These are phyloP conservation scores for Wickerhamiella allomyrinae DNA, from an alignment of 805 yeast genomes.

Conservation along the genomic window DNA sequence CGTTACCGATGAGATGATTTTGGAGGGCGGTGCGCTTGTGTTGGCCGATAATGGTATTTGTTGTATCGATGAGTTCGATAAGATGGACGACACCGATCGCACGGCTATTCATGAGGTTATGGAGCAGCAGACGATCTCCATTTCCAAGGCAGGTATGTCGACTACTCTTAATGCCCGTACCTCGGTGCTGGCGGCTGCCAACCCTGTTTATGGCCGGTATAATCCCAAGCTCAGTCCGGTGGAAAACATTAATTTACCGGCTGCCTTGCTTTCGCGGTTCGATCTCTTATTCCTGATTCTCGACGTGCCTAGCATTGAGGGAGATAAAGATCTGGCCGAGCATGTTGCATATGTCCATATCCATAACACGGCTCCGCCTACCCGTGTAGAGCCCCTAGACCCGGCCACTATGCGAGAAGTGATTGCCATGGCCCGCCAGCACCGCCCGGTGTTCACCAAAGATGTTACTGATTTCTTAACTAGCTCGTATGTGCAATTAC, in stretches of 20 bases:
- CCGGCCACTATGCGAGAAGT: conserved; percentile 73
- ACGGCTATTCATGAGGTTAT: conserved; percentile 98
- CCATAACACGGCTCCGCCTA: conserved; percentile 75
- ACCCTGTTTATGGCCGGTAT: conserved; percentile 90
- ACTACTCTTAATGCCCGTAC: conserved; percentile 93
- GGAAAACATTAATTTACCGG: conserved; percentile 91
- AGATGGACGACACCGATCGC: conserved; percentile 94
- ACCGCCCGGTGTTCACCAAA: conserved; percentile 70
- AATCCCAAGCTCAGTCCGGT: conserved; percentile 81
- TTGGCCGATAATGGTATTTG: conserved; percentile 96
- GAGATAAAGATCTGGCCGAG: conserved; percentile 73
- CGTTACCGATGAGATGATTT: conserved; percentile 95
- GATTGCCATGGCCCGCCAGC: conserved; percentile 70
- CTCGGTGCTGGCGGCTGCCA: conserved; percentile 95
- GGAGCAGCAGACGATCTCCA: conserved; percentile 98
- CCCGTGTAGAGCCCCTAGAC: conserved; percentile 61
- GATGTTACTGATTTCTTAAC: conserved; percentile 80
- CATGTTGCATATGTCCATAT: conserved; percentile 95
- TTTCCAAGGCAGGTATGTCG: conserved; percentile 94
- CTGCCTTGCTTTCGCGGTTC: conserved; percentile 88
- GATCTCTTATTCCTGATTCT: conserved; percentile 77
- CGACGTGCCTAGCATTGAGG: conserved; percentile 67
- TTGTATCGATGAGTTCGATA: conserved; percentile 97
- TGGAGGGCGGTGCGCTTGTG: conserved; percentile 97
- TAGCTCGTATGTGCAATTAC: conserved; percentile 72